Conservation (phyloP, 495 filamentous ascomycete genomes). For the Annulohypoxylon bovei region DNA sequence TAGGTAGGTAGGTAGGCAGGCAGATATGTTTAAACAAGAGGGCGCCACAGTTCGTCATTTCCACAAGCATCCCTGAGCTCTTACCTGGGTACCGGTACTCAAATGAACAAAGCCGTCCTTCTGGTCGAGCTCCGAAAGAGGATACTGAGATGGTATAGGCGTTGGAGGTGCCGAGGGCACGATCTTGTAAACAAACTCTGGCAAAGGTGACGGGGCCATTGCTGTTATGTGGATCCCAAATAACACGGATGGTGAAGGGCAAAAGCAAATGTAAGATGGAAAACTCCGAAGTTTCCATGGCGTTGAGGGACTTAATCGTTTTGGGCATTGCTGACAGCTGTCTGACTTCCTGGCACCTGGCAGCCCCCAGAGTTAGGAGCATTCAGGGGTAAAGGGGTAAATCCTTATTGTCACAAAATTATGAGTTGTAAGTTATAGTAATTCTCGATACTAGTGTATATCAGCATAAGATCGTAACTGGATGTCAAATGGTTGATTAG, state of each 20-base stretch:
- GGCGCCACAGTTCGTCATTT: background rate
- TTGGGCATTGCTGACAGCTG: constrained; percentile 1
- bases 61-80: background rate
- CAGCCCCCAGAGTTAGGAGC: background rate
- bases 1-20: too few relatives aligned
- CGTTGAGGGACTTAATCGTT: background rate
- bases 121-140: constrained; percentile 60
- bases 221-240: background rate
- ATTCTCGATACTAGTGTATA: too few relatives aligned
- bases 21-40: background rate
- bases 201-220: constrained; percentile 48
- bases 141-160: constrained; percentile 59
- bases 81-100: constrained; percentile 58
- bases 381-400: background rate
- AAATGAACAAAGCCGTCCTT: constrained; percentile 65
- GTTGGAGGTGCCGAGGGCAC: constrained; percentile 53
- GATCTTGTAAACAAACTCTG: constrained; percentile 63
- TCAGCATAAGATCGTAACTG: too few relatives aligned
- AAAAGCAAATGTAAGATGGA: background rate
- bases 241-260: background rate
- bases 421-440: too few relatives aligned
- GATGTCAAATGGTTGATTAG: too few relatives aligned
- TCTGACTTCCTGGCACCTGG: constrained; percentile 4
- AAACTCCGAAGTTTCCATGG: background rate
- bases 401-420: background rate